Conservation (phyloP, 2,329 filamentous ascomycete species). For the Alternaria atra region DNA sequence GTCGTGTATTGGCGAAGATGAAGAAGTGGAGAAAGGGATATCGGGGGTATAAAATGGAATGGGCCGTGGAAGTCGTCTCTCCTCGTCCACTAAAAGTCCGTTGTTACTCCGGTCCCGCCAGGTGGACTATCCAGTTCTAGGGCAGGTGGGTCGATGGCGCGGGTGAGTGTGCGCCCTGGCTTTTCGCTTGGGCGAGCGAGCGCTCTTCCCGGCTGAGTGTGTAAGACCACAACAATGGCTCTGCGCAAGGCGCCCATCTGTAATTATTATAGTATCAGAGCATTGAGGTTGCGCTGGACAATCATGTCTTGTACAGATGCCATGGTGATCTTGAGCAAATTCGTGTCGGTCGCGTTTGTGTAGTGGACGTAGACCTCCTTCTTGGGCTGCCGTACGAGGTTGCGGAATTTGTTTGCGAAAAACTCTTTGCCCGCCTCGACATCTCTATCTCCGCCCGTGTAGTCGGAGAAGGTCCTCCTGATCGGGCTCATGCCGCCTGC, state of each 20-base stretch:
- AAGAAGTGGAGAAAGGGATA: slow-evolving; percentile 32
- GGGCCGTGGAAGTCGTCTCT: slow-evolving; percentile 20
- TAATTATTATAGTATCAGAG: slow-evolving; percentile 54
- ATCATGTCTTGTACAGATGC: slow-evolving; percentile 64
- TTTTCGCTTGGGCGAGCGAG: slow-evolving; percentile 3
- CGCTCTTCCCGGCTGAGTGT: background rate
- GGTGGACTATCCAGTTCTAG: slow-evolving; percentile 1
- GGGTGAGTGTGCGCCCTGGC: slow-evolving; percentile 2
- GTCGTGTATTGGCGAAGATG: slow-evolving; percentile 26
- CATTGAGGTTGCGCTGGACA: slow-evolving; percentile 62
- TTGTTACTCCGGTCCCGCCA: slow-evolving; percentile 6
- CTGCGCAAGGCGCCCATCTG: background rate
- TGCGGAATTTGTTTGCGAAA: slow-evolving; percentile 62
- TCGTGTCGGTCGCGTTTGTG: slow-evolving; percentile 62
- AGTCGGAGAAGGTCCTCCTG: slow-evolving; percentile 61
- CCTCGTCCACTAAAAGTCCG: slow-evolving; percentile 9
- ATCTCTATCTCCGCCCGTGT: slow-evolving; percentile 54
- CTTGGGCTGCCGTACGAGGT: slow-evolving; percentile 59
- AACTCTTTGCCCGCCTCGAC: slow-evolving; percentile 60
- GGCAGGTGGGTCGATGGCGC: slow-evolving; percentile 8
- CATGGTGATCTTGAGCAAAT: slow-evolving; percentile 66
- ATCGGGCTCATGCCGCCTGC: slow-evolving; percentile 57
- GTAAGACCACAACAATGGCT: background rate
- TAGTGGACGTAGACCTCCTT: slow-evolving; percentile 63
- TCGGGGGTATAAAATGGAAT: slow-evolving; percentile 42